phyloP scores from a whole-genome alignment of 2,329 filamentous ascomycete genomes.

The Nothomitra cinnamomea region DNA sequence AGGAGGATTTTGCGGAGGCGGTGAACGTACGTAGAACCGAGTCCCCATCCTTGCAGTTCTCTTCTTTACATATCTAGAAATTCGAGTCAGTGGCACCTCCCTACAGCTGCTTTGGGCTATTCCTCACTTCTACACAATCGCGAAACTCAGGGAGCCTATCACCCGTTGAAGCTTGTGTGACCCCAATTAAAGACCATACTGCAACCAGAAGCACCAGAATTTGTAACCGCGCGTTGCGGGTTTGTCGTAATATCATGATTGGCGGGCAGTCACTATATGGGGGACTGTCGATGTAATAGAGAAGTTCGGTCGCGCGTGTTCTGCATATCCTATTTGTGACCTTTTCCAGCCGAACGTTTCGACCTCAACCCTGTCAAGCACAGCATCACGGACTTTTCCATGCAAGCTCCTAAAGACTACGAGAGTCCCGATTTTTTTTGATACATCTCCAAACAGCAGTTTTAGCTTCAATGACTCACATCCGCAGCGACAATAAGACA shows the following conservation, averaged over 20 bases:
- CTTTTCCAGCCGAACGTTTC: no score
- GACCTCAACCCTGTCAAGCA: no score
- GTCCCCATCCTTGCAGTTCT: constrained; percentile 58
- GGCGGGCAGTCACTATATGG: neutral
- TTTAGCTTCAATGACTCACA: no score
- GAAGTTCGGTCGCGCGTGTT: no score
- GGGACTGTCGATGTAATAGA: no score
- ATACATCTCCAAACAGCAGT: no score
- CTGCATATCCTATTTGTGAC: no score
- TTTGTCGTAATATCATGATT: constrained; percentile 10
- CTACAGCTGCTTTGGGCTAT: constrained; percentile 3
- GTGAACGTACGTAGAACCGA: constrained; percentile 50
- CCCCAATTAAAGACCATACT: constrained; percentile 18
- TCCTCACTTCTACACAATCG: constrained; percentile 66
- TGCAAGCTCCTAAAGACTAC: no score
- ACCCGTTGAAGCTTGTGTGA: constrained; percentile 51
- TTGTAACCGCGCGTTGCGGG: constrained; percentile 1
- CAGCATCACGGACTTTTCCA: no score
- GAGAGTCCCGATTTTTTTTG: no score
- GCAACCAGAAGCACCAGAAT: constrained; percentile 19
- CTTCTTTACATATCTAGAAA: constrained; percentile 53
- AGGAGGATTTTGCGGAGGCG: constrained; percentile 6
- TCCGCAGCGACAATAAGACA: no score
- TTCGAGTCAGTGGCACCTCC: constrained; percentile 7
- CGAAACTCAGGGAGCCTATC: constrained; percentile 77